Percentiles rank a stretch among this genome's conserved stretches.
phyloP scores from a whole-genome alignment of 306 rosid genomes.

The Adenanthera pavonina region DNA sequence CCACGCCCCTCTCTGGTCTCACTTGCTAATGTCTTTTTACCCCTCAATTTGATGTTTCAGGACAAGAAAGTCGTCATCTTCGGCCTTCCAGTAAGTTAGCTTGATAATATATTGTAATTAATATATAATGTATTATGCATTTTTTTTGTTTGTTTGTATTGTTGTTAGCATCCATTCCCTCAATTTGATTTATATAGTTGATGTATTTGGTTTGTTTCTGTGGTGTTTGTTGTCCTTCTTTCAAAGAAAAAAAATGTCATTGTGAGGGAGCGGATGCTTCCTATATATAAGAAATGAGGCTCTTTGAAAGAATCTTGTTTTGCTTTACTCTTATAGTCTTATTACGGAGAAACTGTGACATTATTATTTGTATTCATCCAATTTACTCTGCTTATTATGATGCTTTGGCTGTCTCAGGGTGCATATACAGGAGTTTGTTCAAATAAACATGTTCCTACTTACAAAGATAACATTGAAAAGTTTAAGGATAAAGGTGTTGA shows the following conservation, averaged over 20 bases:
- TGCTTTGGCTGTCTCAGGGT: constrained; percentile 62
- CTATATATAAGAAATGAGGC: constrained; percentile 18
- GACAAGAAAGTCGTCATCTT: constrained; percentile 88
- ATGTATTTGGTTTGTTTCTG: background rate
- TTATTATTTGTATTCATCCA: background rate
- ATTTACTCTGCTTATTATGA: background rate
- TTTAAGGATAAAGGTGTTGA: constrained; percentile 82
- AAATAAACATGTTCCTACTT: constrained; percentile 84
- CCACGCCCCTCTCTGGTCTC: background rate
- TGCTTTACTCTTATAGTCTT: background rate
- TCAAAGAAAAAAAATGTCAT: background rate
- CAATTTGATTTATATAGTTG: background rate
- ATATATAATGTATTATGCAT: background rate
- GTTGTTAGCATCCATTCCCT: background rate
- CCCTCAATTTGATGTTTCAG: constrained; percentile 50
- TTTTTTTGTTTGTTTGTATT: background rate
- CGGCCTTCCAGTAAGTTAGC: constrained; percentile 88
- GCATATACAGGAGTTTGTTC: constrained; percentile 97
- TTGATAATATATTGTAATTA: background rate
- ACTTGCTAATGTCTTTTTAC: constrained; percentile 2
- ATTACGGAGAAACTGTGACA: background rate
- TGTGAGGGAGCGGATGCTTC: background rate
- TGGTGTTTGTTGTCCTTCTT: constrained; percentile 9
- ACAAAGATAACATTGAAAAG: constrained; percentile 73
- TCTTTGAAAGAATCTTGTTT: constrained; percentile 25